Evolutionary conservation across 495 filamentous ascomycete species (phyloP).

Genomic region (Penicillium malachiteum): DNA sequence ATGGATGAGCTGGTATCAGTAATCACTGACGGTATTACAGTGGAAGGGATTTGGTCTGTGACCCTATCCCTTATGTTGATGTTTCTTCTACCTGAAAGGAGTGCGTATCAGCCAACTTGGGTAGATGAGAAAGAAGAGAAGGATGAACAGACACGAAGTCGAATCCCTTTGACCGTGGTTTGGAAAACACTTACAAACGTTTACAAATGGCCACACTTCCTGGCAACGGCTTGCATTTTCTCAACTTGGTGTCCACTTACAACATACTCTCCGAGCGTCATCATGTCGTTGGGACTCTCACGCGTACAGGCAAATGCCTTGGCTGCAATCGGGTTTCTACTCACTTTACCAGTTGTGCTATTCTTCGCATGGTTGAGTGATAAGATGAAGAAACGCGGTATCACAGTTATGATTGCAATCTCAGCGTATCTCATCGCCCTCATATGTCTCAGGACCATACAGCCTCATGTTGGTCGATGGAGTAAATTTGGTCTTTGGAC

Average conservation of each 20-base stretch:
- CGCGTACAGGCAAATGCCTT: conserved; percentile 34
- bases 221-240: conserved; percentile 35
- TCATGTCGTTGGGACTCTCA: conserved; percentile 34
- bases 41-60: conserved; percentile 46
- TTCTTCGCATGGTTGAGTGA: conserved; percentile 33
- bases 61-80: conserved; percentile 31
- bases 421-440: conserved; percentile 22
- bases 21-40: conserved; percentile 5
- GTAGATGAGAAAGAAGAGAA: neutral
- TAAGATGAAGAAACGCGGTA: conserved; percentile 17
- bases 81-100: conserved; percentile 33
- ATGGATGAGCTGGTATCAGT: neutral
- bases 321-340: conserved; percentile 30
- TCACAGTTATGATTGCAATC: conserved; percentile 26
- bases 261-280: conserved; percentile 39
- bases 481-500: conserved; percentile 32
- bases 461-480: conserved; percentile 22
- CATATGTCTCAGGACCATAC: conserved; percentile 12
- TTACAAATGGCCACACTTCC: conserved; percentile 35
- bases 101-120: neutral
- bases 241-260: conserved; percentile 36
- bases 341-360: conserved; percentile 32
- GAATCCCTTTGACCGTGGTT: conserved; percentile 9
- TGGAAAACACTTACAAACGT: conserved; percentile 23
- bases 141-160: too few relatives aligned